phyloP scores from a whole-genome alignment of 495 filamentous ascomycete genomes.

The Talaromyces borbonicus region DNA sequence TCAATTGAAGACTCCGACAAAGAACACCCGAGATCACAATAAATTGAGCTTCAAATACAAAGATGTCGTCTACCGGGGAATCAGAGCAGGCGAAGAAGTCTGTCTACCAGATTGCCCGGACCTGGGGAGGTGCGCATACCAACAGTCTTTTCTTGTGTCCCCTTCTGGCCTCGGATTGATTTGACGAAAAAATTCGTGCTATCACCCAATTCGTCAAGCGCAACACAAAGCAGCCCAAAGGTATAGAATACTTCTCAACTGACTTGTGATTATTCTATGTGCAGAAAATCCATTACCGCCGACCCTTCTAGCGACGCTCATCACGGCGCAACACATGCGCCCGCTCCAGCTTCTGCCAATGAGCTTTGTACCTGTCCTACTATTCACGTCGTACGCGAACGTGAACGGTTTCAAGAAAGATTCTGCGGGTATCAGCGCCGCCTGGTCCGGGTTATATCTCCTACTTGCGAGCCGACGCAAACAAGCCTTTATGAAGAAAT shows the following conservation, averaged over 20 bases:
- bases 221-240: background rate
- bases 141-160: constrained; percentile 5
- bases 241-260: background rate
- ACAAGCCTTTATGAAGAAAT: constrained; percentile 48
- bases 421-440: constrained; percentile 71
- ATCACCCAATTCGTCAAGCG: background rate
- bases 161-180: background rate
- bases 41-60: background rate
- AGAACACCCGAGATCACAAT: too few species aligned
- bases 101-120: constrained; percentile 40
- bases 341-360: constrained; percentile 68
- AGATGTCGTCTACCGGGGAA: constrained; percentile 8
- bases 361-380: constrained; percentile 73
- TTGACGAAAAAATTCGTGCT: background rate
- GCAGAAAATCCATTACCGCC: constrained; percentile 73
- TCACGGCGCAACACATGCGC: constrained; percentile 65
- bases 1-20: too few species aligned
- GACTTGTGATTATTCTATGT: constrained; percentile 2
- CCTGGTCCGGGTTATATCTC: constrained; percentile 80
- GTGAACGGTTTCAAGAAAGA: constrained; percentile 70
- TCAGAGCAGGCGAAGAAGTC: constrained; percentile 39
- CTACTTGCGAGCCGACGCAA: constrained; percentile 61
- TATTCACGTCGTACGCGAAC: constrained; percentile 80
- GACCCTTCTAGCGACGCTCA: constrained; percentile 66
- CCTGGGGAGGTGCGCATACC: constrained; percentile 61